Percentiles rank a stretch among this genome's conserved stretches.
Evolutionary conservation across 306 rosid genomes (phyloP).

Genomic region (Begonia masoniana): DNA sequence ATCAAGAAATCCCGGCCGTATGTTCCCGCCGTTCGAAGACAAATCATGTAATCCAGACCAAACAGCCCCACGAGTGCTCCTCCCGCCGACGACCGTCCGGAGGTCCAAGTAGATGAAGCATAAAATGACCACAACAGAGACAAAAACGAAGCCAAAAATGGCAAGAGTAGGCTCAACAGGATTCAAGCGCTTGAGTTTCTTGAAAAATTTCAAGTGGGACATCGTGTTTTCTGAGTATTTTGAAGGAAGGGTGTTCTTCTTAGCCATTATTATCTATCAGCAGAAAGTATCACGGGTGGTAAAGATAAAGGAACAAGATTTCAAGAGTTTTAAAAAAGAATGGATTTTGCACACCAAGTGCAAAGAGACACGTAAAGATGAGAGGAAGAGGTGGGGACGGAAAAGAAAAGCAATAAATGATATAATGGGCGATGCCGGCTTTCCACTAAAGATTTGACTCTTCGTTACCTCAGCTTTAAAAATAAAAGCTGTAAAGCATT

Average conservation of each 20-base stretch:
- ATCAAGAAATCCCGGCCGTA: conserved; percentile 31
- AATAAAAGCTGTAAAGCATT: no score
- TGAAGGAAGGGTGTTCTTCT: conserved; percentile 15
- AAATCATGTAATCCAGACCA: conserved; percentile 18
- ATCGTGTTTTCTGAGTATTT: conserved; percentile 13
- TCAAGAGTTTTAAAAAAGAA: neutral
- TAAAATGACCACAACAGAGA: conserved; percentile 29
- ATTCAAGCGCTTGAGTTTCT: conserved; percentile 48
- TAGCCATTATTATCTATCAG: conserved; percentile 18
- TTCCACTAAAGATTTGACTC: no score
- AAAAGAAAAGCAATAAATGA: no score
- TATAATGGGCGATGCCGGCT: no score
- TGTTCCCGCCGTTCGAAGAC: conserved; percentile 6
- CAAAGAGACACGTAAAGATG: no score
- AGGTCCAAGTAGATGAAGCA: conserved; percentile 48
- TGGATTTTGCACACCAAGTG: no score
- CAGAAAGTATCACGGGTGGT: conserved; percentile 5
- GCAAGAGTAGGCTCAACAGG: conserved; percentile 47
- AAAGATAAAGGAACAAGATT: neutral
- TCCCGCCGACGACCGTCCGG: conserved; percentile 11
- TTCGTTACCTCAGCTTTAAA: no score
- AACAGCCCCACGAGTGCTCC: conserved; percentile 19
- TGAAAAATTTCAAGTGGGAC: conserved; percentile 36
- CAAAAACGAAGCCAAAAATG: conserved; percentile 31
- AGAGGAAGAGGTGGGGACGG: no score